These are phyloP conservation scores for Globisporangium solare DNA, from an alignment of 352 stramenopile species.

Conservation along the genomic window DNA sequence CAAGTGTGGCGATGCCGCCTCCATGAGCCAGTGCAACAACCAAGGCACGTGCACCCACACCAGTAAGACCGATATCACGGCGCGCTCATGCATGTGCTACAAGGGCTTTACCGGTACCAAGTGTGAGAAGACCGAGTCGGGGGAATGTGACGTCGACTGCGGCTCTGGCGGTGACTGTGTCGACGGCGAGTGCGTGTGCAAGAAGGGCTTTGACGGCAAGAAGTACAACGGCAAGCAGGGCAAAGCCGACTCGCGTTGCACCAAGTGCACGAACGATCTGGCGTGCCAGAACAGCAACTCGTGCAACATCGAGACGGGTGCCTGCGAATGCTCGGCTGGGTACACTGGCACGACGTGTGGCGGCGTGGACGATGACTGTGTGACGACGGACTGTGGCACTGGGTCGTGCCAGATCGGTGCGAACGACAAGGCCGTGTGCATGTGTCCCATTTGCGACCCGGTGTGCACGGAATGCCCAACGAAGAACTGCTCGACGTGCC, in stretches of 20 bases:
- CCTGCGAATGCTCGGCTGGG: constrained; percentile 33
- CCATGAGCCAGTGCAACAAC: constrained; percentile 44
- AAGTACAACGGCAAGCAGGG: constrained; percentile 41
- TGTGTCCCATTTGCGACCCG: constrained; percentile 27
- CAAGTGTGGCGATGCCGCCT: constrained; percentile 24
- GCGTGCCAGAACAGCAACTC: constrained; percentile 28
- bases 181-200: constrained; percentile 35
- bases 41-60: constrained; percentile 73
- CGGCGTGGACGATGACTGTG: constrained; percentile 34
- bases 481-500: constrained; percentile 20
- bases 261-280: constrained; percentile 27
- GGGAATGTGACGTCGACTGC: constrained; percentile 52
- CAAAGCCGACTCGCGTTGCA: constrained; percentile 33
- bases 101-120: constrained; percentile 33
- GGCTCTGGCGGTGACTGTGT: constrained; percentile 42
- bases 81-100: constrained; percentile 51
- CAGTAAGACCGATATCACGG: constrained; percentile 45
- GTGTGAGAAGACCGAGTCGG: constrained; percentile 39
- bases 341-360: constrained; percentile 42
- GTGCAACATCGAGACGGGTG: constrained; percentile 27
- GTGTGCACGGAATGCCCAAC: constrained; percentile 23
- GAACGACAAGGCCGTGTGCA: constrained; percentile 25
- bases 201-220: constrained; percentile 38
- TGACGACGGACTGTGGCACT: constrained; percentile 20
- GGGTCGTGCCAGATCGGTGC: constrained; percentile 21